Base-by-base conservation (phyloP, 257 asterid genomes). In the Apocynum venetum region DNA sequence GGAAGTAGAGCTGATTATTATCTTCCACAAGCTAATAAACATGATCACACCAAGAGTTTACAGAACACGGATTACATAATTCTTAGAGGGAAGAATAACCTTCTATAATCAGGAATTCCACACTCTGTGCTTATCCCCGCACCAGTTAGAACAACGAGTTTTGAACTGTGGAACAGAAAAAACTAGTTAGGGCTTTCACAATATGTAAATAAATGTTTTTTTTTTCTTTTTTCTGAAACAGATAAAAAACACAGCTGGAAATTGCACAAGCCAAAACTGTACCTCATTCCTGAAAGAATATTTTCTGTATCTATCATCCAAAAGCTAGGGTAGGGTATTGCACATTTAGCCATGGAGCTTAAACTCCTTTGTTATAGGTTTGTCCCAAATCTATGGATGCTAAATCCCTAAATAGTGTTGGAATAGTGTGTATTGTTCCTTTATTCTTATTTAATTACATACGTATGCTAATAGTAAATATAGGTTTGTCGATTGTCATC, bases 111-210 rank as follows among this genome's bases (percentile, higher is more conserved):
- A 77, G 98, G 98, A 88, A 94, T 94, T 66, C 98, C 98, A 64
- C 97, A 90, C 86, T 94, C 97, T 61, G 98, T 94, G 89, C 98
- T 94, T 73, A 94, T 92, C 72, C 97, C 98, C 67, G 97, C 98
- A 81, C 98, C 97, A 56, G 97, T 89, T 88, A 94, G 83, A 79
- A 94, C 84, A 82, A 92, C 92, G 85, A 94, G 91, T 76, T 86
- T 91, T 41, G 92, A 89, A 81, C 98, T 94, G 93, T 84, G 83
- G 83, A 84, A 65, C 63, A 36, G 65, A 71, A 44, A 14, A 49
- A 63, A 38, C 72, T 43, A 8, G 73, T 82, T 69, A 77, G 64
- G 55, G 49, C 64, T 73, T 69, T 56, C n/a, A 70, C n/a, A 43
- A 60, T 56, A 74, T 65, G 79, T 76, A 44, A 64, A 35, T 15